Base-by-base conservation (phyloP, 176 grass and related monocot species). In the Avena eriantha region DNA sequence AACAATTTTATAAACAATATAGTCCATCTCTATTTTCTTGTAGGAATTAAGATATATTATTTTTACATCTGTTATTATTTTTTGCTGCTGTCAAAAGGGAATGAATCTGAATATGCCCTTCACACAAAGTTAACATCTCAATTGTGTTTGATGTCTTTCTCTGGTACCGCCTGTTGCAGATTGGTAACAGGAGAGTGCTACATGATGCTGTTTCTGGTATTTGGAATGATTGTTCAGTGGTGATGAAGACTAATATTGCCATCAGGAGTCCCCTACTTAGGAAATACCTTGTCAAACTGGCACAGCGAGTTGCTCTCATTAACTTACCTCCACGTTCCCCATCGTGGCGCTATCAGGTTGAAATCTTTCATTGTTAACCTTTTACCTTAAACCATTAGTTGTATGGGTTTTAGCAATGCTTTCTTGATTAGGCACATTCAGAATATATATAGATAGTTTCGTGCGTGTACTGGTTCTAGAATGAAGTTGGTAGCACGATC, bases 231-330 rank as follows among this genome's bases (percentile, higher is more conserved):
- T 88, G 79, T 90, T 95, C 90, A 70, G 64, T 88, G 80, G 76
- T 96, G 78, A 96, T 98, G 90, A 98, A 91, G 80, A 92, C 92
- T 76, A 91, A 83, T 67, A 80, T 86, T 88, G 87, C 93, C 84
- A 65, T 80, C 83, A 92, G 90, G 59, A 98, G 92, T 83, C 67
- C 96, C 17, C 94, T 98, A 49, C 96, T 98, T 88, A 89, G 93
- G 75, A 98, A 98, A 91, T 89, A 92, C 82, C 82, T 95, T 82
- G 87, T 98, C 53, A 98, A 98, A 90, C 76, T 98, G 78, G 85
- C 92, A 48, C 96, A 98, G 58, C 86, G 96, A 71, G 78, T 92
- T 84, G 92, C 88, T 58, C 81, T 96, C 82, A 83, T 93, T 86
- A 95, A 86, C 84, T 92, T 98, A 80, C 88, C 96, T 90, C 96